These are phyloP conservation scores for Magnaporthales sp. DNA, from an alignment of 2,329 filamentous ascomycete genomes.

Conservation along the genomic window DNA sequence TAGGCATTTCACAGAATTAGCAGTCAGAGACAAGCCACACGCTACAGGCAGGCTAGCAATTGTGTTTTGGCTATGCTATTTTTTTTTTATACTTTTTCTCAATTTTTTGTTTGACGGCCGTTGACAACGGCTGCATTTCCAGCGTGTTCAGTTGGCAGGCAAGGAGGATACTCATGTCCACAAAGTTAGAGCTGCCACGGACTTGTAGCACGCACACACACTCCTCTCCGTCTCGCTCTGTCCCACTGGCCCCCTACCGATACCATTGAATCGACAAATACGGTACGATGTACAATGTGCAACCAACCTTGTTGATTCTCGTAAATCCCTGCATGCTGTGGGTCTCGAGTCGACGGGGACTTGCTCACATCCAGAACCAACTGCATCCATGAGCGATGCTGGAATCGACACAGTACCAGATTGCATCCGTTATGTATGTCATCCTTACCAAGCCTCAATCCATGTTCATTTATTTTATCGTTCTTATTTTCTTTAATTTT, in stretches of 20 bases:
- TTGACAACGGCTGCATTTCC: neutral
- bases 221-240: neutral
- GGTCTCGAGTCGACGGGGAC: neutral
- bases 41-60: neutral
- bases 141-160: neutral
- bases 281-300: neutral
- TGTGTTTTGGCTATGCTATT: neutral
- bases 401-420: neutral
- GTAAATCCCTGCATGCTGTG: neutral
- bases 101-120: neutral
- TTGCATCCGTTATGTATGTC: conserved; percentile 14
- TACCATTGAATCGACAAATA: neutral
- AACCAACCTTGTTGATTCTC: neutral
- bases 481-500: neutral
- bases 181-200: neutral
- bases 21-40: neutral
- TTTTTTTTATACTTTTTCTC: neutral
- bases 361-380: neutral
- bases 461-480: neutral
- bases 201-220: neutral
- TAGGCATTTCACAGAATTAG: neutral
- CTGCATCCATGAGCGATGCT: neutral
- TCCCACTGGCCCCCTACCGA: neutral
- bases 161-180: neutral
- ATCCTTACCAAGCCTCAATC: conserved; percentile 17